Conservation (phyloP, 2,329 filamentous ascomycete genomes). For the Hirsutella minnesotensis region DNA sequence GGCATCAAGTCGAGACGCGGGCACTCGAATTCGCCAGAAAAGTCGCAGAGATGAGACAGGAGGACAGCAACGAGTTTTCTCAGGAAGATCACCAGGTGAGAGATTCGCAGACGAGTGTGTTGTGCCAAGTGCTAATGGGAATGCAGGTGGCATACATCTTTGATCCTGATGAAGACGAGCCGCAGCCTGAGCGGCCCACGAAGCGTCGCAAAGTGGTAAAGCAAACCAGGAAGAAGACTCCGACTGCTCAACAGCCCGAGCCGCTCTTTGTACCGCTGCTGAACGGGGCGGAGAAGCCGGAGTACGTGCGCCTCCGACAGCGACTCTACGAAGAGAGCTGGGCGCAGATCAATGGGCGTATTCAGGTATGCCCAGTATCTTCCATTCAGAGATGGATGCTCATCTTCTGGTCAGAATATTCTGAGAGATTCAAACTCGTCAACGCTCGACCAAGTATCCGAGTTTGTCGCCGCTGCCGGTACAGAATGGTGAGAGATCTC, state of each 20-base stretch:
- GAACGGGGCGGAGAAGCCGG: conserved; percentile 37
- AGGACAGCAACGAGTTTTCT: conserved; percentile 13
- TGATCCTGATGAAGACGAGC: conserved; percentile 31
- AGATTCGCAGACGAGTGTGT: background rate
- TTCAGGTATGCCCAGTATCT: conserved; percentile 29
- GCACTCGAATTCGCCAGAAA: background rate
- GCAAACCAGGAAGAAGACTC: conserved; percentile 12
- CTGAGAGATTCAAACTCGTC: conserved; percentile 48
- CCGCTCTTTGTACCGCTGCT: conserved; percentile 40
- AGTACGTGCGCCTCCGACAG: conserved; percentile 40
- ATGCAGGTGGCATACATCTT: conserved; percentile 7
- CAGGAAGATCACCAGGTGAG: conserved; percentile 34
- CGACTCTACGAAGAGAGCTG: conserved; percentile 51
- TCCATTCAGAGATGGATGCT: background rate
- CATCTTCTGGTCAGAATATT: conserved; percentile 29
- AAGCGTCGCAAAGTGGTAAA: conserved; percentile 47
- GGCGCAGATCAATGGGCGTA: conserved; percentile 49
- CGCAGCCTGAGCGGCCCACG: conserved; percentile 27
- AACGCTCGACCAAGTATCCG: conserved; percentile 45
- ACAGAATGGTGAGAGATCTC: conserved; percentile 19
- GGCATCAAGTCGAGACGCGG: too few species aligned
- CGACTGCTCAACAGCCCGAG: conserved; percentile 5
- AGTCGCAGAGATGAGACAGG: conserved; percentile 11
- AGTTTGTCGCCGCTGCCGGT: conserved; percentile 36
- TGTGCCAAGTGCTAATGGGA: background rate